Percentiles rank a stretch among this genome's conserved stretches.
phyloP scores from a whole-genome alignment of 768 basidiomycete species.

The Inosperma sp. region DNA sequence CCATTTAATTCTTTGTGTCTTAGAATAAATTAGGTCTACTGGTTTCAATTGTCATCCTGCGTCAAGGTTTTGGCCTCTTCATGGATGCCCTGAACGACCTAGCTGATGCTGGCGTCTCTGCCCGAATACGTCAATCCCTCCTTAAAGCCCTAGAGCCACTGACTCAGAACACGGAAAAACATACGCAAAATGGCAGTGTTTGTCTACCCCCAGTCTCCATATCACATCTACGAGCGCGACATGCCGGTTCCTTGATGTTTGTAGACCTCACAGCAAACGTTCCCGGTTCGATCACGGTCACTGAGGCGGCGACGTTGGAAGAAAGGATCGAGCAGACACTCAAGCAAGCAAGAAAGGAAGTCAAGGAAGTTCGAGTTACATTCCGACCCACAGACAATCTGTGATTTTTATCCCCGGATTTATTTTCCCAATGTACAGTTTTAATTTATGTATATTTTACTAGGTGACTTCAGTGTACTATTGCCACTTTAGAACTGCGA shows the following conservation, averaged over 20 bases:
- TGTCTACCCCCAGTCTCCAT: conserved; percentile 32
- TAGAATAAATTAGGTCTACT: conserved; percentile 52
- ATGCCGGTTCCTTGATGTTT: conserved; percentile 74
- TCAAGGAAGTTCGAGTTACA: conserved; percentile 66
- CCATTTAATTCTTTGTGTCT: not conserved
- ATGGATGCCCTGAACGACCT: conserved; percentile 73
- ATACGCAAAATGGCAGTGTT: conserved; percentile 14
- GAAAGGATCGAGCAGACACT: conserved; percentile 51
- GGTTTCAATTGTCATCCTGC: conserved; percentile 86
- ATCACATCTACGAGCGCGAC: conserved; percentile 62
- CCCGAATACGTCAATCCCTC: conserved; percentile 48
- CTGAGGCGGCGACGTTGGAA: conserved; percentile 58
- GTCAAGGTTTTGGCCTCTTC: conserved; percentile 67
- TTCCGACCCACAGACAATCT: conserved; percentile 34
- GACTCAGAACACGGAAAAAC: conserved; percentile 14
- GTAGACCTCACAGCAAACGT: conserved; percentile 82
- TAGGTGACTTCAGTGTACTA: too few species aligned
- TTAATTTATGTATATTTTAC: too few species aligned
- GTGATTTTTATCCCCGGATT: too few species aligned
- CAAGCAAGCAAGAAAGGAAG: conserved; percentile 55
- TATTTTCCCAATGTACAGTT: too few species aligned
- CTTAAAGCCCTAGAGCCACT: conserved; percentile 50
- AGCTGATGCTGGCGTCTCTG: conserved; percentile 76
- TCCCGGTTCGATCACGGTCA: conserved; percentile 51
- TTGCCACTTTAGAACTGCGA: too few species aligned